Evolutionary conservation across 2,329 filamentous ascomycete genomes (phyloP), one percentile per base, ranked within the genome.

Genomic region (Botrytis pseudocinerea): DNA sequence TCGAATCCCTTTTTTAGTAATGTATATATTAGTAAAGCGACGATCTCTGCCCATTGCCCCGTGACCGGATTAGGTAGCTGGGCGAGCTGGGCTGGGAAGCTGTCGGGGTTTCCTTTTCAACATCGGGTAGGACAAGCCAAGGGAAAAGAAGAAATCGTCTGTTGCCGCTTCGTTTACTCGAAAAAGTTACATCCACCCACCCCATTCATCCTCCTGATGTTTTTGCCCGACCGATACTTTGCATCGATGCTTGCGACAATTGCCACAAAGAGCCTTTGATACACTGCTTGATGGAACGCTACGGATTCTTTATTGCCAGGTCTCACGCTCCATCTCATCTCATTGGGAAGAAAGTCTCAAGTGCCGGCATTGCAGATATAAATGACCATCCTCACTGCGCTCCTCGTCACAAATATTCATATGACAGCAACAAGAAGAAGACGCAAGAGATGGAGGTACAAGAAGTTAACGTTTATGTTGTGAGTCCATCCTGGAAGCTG

Each of bases 301-400:
- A 51, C 48, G 22, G 6, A 32, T 32, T 20, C 32, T 20, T 20
- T 20, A 32, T 32, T 4, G 22, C 57, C n/a, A n/a, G 51, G 25
- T n/a, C 35, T 22, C 28, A 59, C 54, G 35, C 28, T 35, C n/a
- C 54, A 35, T 28, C 28, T 35, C 1, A 59, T 35, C 28, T 59
- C 1, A 59, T 35, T 32, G 25, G 54, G 42, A 32, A 61, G 40
- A 4, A 59, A 22, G 62, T 38, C 8, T 12, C 28, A 71, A 71
- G 69, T 71, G 8, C 69, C 69, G 46, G 60, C 60, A 64, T 71
- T 65, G 69, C 69, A 71, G 35, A 40, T 64, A n/a, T 35, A 32
- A 28, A 18, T 35, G 20, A 22, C 40, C 8, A 22, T 10, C 16
- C 20, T 32, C 14, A 44, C 32, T 28, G 7, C 18, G 10, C 60